A percentile compares a stretch with the other conserved stretches of the same genome.
Conservation (phyloP, 352 stramenopile species). For the Phytophthora podocarpi region DNA sequence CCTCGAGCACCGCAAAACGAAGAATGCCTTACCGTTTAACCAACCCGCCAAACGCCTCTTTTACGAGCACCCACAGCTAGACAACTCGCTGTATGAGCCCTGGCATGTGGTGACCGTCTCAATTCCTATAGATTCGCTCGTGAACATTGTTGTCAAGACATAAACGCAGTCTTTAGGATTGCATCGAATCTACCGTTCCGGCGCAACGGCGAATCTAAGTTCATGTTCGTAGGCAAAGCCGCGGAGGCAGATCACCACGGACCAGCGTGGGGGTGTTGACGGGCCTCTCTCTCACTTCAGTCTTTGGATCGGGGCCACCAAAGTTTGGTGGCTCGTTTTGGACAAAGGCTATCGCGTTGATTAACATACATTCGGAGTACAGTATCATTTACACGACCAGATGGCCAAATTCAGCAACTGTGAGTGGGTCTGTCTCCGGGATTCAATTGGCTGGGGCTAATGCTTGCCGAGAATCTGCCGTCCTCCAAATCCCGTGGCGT, state of each 20-base stretch:
- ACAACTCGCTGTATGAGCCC: not conserved
- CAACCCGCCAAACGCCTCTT: conserved; percentile 17
- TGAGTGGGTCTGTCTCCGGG: conserved; percentile 2
- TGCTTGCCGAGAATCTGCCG: conserved; percentile 19
- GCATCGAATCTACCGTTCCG: conserved; percentile 31
- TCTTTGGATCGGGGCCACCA: too few relatives aligned
- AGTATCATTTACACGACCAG: not conserved
- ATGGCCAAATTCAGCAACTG: not conserved
- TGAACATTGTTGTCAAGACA: not conserved
- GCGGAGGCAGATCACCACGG: conserved; percentile 8
- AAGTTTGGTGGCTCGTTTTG: not conserved
- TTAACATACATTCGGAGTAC: conserved; percentile 14
- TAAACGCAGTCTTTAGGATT: conserved; percentile 15
- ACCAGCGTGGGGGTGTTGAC: not conserved
- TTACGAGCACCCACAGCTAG: conserved; percentile 5
- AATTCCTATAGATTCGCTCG: conserved; percentile 27
- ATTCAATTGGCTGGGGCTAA: conserved; percentile 29
- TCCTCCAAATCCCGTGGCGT: conserved; percentile 18
- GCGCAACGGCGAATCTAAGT: conserved; percentile 29
- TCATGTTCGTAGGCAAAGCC: conserved; percentile 7
- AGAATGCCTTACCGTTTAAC: conserved; percentile 28
- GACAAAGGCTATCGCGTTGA: not conserved
- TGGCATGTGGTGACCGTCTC: conserved; percentile 24
- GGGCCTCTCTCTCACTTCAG: not conserved
- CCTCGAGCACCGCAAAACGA: conserved; percentile 23